Evolutionary conservation across 768 basidiomycete genomes (phyloP).

Genomic region (Auriscalpium orientale): DNA sequence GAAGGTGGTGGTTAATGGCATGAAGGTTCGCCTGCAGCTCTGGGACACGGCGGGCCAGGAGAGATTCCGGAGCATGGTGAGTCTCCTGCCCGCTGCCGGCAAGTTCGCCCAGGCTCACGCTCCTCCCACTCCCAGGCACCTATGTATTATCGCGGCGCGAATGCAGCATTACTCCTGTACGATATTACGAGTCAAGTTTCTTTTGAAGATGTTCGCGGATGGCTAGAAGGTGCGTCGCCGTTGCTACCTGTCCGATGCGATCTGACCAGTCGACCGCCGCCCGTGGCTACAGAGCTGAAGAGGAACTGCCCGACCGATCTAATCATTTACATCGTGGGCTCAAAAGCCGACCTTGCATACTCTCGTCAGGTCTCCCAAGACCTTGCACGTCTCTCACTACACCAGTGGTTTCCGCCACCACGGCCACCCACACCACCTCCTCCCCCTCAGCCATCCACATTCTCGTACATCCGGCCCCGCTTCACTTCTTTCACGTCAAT

Average conservation of each 20-base stretch:
- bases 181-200: constrained; percentile 88
- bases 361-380: constrained; percentile 75
- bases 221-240: constrained; percentile 67
- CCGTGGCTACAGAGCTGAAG: constrained; percentile 59
- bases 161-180: constrained; percentile 89
- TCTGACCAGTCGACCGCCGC: background rate
- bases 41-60: constrained; percentile 97
- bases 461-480: constrained; percentile 72
- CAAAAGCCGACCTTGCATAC: constrained; percentile 75
- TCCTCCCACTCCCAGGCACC: constrained; percentile 52
- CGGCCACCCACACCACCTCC: constrained; percentile 59
- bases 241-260: background rate
- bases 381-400: constrained; percentile 74
- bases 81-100: constrained; percentile 18
- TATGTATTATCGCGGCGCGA: constrained; percentile 95
- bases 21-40: constrained; percentile 79
- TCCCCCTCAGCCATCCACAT: constrained; percentile 50
- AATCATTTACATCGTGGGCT: constrained; percentile 91
- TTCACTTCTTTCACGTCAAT: constrained; percentile 67
- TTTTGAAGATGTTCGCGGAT: constrained; percentile 86
- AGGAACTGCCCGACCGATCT: constrained; percentile 84
- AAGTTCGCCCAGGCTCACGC: background rate
- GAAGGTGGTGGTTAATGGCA: constrained; percentile 78
- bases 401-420: constrained; percentile 85
- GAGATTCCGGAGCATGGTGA: constrained; percentile 83